Conservation (phyloP, 495 filamentous ascomycete genomes). For the Penicillium maclennaniae region DNA sequence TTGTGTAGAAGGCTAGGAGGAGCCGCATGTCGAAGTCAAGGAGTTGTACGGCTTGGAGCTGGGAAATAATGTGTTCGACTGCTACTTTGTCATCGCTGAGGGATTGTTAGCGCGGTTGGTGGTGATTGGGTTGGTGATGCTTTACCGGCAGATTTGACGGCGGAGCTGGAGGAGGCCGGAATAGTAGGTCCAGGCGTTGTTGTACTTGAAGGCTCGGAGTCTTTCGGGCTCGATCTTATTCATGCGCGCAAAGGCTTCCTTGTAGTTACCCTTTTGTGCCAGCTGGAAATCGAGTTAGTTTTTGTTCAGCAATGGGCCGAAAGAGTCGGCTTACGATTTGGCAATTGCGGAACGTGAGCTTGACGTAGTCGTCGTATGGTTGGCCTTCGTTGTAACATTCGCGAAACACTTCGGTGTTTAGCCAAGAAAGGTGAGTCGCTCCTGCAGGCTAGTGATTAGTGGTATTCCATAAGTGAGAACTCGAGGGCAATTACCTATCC, state of each 20-base stretch:
- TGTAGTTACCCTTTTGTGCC: conserved; percentile 63
- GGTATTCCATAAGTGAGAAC: neutral
- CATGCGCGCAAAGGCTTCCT: conserved; percentile 62
- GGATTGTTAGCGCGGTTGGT: conserved; percentile 18
- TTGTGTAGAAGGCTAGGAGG: conserved; percentile 62
- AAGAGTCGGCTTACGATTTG: conserved; percentile 43
- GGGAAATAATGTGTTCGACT: conserved; percentile 60
- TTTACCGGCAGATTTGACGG: conserved; percentile 61
- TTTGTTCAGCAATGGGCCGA: neutral
- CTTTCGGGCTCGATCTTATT: conserved; percentile 62
- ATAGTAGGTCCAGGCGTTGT: conserved; percentile 76
- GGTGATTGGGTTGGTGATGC: neutral
- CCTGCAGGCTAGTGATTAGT: conserved; percentile 36
- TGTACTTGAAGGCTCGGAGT: conserved; percentile 70
- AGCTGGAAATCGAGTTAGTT: conserved; percentile 37
- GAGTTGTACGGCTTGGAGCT: conserved; percentile 52
- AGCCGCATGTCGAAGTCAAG: conserved; percentile 68
- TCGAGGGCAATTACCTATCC: conserved; percentile 58
- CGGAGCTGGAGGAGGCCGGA: conserved; percentile 68
- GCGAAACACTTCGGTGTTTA: conserved; percentile 72
- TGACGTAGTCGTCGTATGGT: conserved; percentile 75
- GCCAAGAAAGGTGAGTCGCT: conserved; percentile 57
- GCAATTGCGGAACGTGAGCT: conserved; percentile 56
- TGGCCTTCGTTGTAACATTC: conserved; percentile 62
- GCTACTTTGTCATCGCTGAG: conserved; percentile 61